Evolutionary conservation across 805 yeast species (phyloP).

Genomic region (Grigorovia transvaalensis): DNA sequence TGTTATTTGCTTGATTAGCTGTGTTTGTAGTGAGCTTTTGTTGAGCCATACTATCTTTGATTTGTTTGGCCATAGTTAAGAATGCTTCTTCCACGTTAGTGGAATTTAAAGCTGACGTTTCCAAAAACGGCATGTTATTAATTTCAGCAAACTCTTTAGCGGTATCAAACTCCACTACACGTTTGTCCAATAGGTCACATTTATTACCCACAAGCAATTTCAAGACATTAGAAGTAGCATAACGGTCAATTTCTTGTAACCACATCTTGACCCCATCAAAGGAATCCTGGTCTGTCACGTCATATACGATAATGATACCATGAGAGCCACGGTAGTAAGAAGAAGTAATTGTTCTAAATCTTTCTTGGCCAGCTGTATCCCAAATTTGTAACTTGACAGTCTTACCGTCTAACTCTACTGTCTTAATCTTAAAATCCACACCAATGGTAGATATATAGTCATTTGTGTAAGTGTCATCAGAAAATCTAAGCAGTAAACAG

Average conservation of each 20-base stretch:
- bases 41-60: constrained; percentile 88
- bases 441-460: constrained; percentile 95
- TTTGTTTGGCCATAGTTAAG: constrained; percentile 96
- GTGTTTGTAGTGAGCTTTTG: constrained; percentile 32
- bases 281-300: constrained; percentile 79
- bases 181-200: constrained; percentile 79
- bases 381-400: constrained; percentile 89
- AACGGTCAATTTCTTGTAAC: constrained; percentile 96
- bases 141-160: constrained; percentile 98
- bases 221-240: constrained; percentile 97
- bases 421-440: constrained; percentile 93
- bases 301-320: constrained; percentile 91
- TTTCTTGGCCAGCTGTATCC: constrained; percentile 95
- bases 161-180: constrained; percentile 88
- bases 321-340: constrained; percentile 84
- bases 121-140: constrained; percentile 80
- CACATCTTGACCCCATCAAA: constrained; percentile 87
- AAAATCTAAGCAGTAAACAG: constrained; percentile 81
- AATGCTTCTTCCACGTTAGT: constrained; percentile 98
- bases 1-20: constrained; percentile 3
- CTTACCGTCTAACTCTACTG: constrained; percentile 85
- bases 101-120: constrained; percentile 89
- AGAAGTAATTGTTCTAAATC: constrained; percentile 89
- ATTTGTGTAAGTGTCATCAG: constrained; percentile 92
- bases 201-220: constrained; percentile 87